A percentile compares a stretch with the other conserved stretches of the same genome.
Evolutionary conservation across 164 flowering plant genomes (phyloP).

Genomic region (Piper longum): DNA sequence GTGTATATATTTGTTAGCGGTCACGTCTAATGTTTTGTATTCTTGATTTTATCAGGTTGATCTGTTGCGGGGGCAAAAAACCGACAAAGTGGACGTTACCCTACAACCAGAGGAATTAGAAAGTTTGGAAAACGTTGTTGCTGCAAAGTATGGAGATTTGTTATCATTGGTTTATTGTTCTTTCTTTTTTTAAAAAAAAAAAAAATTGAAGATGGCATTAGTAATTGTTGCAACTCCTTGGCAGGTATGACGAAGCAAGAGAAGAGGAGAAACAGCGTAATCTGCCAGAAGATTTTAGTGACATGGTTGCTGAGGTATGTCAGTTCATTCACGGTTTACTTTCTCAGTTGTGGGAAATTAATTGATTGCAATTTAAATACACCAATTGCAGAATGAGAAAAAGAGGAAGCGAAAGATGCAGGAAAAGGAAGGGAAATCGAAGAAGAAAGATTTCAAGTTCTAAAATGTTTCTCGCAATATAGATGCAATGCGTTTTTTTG

Average conservation of each 20-base stretch:
- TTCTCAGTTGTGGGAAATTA: background rate
- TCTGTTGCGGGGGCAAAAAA: slow-evolving; percentile 83
- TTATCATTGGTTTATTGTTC: background rate
- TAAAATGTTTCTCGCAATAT: background rate
- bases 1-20: no score
- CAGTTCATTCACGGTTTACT: background rate
- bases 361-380: background rate
- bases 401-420: slow-evolving; percentile 85
- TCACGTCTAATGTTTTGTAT: no score
- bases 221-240: background rate
- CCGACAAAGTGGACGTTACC: slow-evolving; percentile 91
- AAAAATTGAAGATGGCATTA: no score
- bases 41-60: slow-evolving; percentile 49
- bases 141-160: slow-evolving; percentile 62
- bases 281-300: slow-evolving; percentile 93
- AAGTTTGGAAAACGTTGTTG: slow-evolving; percentile 65
- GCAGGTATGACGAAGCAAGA: slow-evolving; percentile 92
- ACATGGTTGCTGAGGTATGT: slow-evolving; percentile 96
- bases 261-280: slow-evolving; percentile 84
- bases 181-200: background rate
- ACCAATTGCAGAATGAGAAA: slow-evolving; percentile 44
- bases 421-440: slow-evolving; percentile 72
- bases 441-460: slow-evolving; percentile 61
- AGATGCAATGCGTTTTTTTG: background rate
- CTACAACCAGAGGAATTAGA: slow-evolving; percentile 92